Base-by-base conservation (phyloP, 257 asterid genomes). In the Parsonsia alboflavescens region DNA sequence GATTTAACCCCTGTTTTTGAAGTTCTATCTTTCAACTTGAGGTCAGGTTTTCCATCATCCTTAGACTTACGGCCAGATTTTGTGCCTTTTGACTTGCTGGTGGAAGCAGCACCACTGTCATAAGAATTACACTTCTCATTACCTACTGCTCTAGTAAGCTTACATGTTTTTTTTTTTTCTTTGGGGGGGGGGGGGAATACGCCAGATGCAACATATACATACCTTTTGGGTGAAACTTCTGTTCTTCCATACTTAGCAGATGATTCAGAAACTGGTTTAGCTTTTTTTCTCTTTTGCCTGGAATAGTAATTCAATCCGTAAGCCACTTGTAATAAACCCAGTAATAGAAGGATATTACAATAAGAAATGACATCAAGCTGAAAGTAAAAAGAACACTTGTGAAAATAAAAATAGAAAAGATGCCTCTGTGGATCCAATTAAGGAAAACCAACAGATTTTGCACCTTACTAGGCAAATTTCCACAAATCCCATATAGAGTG, bases 241-340 rank as follows among this genome's bases (percentile, higher is more conserved):
- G 82, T 69, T 83, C 77, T 86, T 10, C 81, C 87, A 17, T 73
- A 89, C 89, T 85, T 89, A 68, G 72, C 85, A 71, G 88, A 83
- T 68, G 83, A 53, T 79, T 83, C 94, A 68, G 88, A 58, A 78
- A 50, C 80, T 52, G 68, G 58, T 73, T 69, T 86, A 69, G 82
- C 86, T 84, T 82, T 93, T 88, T 84, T 85, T 82, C 79, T 89
- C 83, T 79, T 85, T 75, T 67, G 87, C 85, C 98, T 93, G 87
- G 64, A 64, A 54, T 36, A 72, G 78, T 39, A 81, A 73, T 68
- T 70, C 63, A 75, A 19, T 74, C 26, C 50, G 70, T 76, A 76
- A 87, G 78, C 66, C 68, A 17, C 65, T 58, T 10, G 39, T 58
- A 58, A n/a, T 8, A 57, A 22, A 15, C 64, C 10, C 33, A 24